A percentile compares a stretch with the other conserved stretches of the same genome.
phyloP scores from a whole-genome alignment of 176 grass and related monocot species.

The Zea mays region Zm-B73-REFERENCE-NAM-5.0 NC_050100.1:90262001-90262500 shows the following conservation, averaged over 20 bases:
- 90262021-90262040: neutral
- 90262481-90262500: neutral
- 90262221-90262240: slow-evolving; percentile 77
- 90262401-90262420: neutral
- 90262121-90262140: slow-evolving; percentile 32
- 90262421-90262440: neutral
- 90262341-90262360: slow-evolving; percentile 20
- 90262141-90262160: slow-evolving; percentile 3
- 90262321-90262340: slow-evolving; percentile 25
- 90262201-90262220: slow-evolving; percentile 47
- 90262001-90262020: slow-evolving; percentile 1
- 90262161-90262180: slow-evolving; percentile 18
- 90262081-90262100: neutral
- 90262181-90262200: slow-evolving; percentile 42
- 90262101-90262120: neutral
- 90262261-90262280: slow-evolving; percentile 46
- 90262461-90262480: neutral
- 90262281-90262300: slow-evolving; percentile 27
- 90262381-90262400: neutral
- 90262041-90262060: neutral
- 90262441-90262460: neutral
- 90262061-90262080: neutral
- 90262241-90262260: slow-evolving; percentile 80
- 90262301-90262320: neutral
- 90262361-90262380: neutral